Base-by-base conservation (phyloP, 2,329 filamentous ascomycete genomes). In the Calcarisporium arbuscula region DNA sequence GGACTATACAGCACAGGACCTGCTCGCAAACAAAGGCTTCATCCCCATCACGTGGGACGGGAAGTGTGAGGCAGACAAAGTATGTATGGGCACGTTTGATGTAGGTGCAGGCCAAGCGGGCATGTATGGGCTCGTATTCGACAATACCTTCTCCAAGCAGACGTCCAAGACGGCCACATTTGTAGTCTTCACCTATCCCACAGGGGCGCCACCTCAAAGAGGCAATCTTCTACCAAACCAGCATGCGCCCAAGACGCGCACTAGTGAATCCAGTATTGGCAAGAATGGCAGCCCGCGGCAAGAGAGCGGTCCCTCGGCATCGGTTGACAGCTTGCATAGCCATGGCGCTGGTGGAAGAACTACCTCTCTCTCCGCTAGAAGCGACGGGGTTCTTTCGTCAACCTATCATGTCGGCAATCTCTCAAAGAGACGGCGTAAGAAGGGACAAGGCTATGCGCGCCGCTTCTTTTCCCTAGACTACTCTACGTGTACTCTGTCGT, bases 141-240 rank as follows among this genome's bases (percentile, higher is more conserved):
- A 98, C 74, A 98, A 98, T 55, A 98, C 92, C 19, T 98, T 98
- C 57, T 95, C 89, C 40, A 96, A 95, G 64, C 85, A 82, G 58
- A 82, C 85, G 27, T 92, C 89, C 34, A 98, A 98, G 65, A 95
- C 84, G 19, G 88, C 88, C 15, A 96, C 90, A 7, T 86, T 98
- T 52, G 89, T 95, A 22, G 77, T 98, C 34, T 74, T 96, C 57
- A 96, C 88, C 25, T 95, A 96, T 52, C 89, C 90, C 8, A 89
- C 87, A 22, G 83, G 81, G 47, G 74, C 79, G 6, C 77, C 85
- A 21, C 86, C 86, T 2, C 85, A 86, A 52, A 80, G 80, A 12
- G 79, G 80, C 4, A 78, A 82, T 44, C 76, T 86, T 51, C 68
- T 87, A 41, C 81, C 74, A 31, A 77, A 76, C 40, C 58, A 74